Percentiles rank a stretch among this genome's conserved stretches.
phyloP scores from a whole-genome alignment of 306 rosid genomes.

The Vigna radiata region DNA sequence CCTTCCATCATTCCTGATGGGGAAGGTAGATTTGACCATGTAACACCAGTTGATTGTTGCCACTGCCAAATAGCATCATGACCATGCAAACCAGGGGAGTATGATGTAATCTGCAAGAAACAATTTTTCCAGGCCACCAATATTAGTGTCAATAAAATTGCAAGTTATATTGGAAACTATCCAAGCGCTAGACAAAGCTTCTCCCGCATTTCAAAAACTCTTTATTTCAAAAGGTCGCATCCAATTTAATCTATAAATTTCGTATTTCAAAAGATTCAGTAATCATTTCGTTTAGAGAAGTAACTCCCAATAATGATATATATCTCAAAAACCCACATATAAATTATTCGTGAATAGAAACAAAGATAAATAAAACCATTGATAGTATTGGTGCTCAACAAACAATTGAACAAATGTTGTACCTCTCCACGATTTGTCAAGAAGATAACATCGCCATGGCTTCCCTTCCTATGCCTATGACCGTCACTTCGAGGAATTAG shows the following conservation, averaged over 20 bases:
- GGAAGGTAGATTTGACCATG: constrained; percentile 97
- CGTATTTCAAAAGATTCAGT: constrained; percentile 6
- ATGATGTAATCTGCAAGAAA: constrained; percentile 83
- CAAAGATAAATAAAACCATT: neutral
- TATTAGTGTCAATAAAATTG: constrained; percentile 25
- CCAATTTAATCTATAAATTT: constrained; percentile 12
- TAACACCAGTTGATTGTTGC: constrained; percentile 86
- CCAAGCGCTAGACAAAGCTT: constrained; percentile 10
- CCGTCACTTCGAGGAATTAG: constrained; percentile 90
- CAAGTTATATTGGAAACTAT: constrained; percentile 21
- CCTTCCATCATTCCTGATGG: constrained; percentile 96
- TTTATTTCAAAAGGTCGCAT: neutral
- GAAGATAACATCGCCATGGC: constrained; percentile 96
- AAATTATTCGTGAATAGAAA: constrained; percentile 31
- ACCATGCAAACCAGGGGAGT: constrained; percentile 91
- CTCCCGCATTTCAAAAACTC: neutral
- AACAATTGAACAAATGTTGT: constrained; percentile 27
- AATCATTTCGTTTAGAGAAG: constrained; percentile 16
- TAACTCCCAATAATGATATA: constrained; percentile 1
- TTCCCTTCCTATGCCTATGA: constrained; percentile 93
- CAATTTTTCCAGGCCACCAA: constrained; percentile 21
- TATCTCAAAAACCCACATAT: constrained; percentile 2
- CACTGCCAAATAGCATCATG: constrained; percentile 94
- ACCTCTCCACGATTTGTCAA: constrained; percentile 99
- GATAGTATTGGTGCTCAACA: constrained; percentile 34